Percentiles rank a stretch among this genome's conserved stretches.
Conservation (phyloP, 1,284 basidiomycete genomes). For the Rhodotorula sp. region DNA sequence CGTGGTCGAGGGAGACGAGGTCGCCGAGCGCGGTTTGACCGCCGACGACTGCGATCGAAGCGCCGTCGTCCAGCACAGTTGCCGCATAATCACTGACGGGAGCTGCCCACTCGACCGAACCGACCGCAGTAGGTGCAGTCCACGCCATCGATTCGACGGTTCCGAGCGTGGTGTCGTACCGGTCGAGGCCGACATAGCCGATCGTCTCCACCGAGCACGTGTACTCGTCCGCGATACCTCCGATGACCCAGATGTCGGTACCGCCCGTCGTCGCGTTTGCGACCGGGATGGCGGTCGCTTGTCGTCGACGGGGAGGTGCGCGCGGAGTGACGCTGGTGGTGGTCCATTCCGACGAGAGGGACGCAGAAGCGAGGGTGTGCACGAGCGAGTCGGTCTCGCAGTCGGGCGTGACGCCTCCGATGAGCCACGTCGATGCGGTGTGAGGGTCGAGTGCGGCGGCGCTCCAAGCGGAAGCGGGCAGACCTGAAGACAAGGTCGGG, state of each 20-base stretch:
- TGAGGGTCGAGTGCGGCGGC: constrained; percentile 29
- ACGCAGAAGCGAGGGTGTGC: constrained; percentile 5
- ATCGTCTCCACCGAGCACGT: constrained; percentile 40
- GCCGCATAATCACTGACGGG: constrained; percentile 45
- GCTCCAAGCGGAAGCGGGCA: constrained; percentile 43
- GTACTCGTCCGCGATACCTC: constrained; percentile 42
- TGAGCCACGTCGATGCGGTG: constrained; percentile 40
- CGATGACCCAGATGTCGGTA: constrained; percentile 39
- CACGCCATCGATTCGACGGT: constrained; percentile 30
- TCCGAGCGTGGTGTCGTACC: constrained; percentile 24
- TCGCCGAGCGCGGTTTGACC: constrained; percentile 44
- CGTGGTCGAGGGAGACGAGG: constrained; percentile 36
- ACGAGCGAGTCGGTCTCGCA: constrained; percentile 35
- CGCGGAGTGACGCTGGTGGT: constrained; percentile 3
- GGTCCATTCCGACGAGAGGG: constrained; percentile 8
- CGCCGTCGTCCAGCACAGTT: constrained; percentile 22
- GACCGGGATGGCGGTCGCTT: constrained; percentile 23
- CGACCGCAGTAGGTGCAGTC: not conserved
- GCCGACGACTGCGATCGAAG: constrained; percentile 45
- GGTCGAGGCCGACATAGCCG: constrained; percentile 43
- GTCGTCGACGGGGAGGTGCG: constrained; percentile 28
- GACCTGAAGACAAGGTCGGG: constrained; percentile 26
- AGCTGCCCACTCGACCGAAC: constrained; percentile 14
- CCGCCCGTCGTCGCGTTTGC: constrained; percentile 18
- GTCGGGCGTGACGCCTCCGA: constrained; percentile 45